Percentiles rank a stretch among this genome's conserved stretches.
Evolutionary conservation across 331 rosid genomes (phyloP).

Genomic region (Acacia pycnantha): DNA sequence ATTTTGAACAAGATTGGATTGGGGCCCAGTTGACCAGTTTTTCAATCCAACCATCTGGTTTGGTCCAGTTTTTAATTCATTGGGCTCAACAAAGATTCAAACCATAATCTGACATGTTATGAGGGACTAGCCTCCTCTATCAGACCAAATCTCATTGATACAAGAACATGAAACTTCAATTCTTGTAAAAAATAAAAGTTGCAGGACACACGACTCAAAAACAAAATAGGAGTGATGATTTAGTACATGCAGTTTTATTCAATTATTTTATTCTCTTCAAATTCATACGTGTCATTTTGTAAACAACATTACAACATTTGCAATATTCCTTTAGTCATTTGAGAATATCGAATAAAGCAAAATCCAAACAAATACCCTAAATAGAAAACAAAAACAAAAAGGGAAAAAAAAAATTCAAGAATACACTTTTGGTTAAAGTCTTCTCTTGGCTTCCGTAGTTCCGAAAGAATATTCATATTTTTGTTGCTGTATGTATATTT

Average conservation of each 20-base stretch:
- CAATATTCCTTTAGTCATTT: background rate
- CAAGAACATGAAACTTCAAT: no score
- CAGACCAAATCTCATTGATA: no score
- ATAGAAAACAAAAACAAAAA: background rate
- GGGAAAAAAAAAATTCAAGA: background rate
- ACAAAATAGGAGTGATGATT: background rate
- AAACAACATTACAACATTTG: background rate
- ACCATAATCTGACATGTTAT: fast-evolving
- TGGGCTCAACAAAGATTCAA: no score
- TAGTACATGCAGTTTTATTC: background rate
- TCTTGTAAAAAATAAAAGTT: background rate
- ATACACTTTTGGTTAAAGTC: background rate
- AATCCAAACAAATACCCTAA: background rate
- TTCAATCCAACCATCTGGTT: no score
- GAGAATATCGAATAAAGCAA: background rate
- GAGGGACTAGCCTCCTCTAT: no score
- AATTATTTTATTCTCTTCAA: background rate
- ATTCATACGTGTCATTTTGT: background rate
- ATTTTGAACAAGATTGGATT: no score
- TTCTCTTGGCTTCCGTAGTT: no score
- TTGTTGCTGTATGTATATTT: background rate
- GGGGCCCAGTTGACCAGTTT: no score
- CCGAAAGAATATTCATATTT: no score
- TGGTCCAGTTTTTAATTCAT: no score
- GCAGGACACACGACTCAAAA: background rate